A percentile compares a stretch with the other conserved stretches of the same genome.
Conservation (phyloP, 1,284 basidiomycete genomes). For the Ustilago lituana region DNA sequence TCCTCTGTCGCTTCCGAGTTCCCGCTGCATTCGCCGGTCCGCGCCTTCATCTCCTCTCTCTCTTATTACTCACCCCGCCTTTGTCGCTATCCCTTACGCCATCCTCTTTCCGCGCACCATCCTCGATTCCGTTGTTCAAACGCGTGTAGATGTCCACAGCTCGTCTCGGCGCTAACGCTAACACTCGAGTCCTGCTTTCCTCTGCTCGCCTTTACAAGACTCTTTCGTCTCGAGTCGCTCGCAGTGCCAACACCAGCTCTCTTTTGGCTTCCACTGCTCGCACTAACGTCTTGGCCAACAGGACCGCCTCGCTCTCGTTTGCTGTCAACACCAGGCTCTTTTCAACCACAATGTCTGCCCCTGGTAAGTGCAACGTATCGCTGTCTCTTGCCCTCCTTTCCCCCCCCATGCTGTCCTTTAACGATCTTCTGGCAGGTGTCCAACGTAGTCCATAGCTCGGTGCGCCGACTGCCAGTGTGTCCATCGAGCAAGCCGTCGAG, state of each 20-base stretch:
- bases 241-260: slow-evolving; percentile 16
- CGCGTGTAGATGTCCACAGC: slow-evolving; percentile 46
- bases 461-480: too few relatives aligned
- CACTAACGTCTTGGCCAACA: slow-evolving; percentile 11
- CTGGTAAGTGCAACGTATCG: slow-evolving; percentile 30
- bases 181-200: slow-evolving; percentile 27
- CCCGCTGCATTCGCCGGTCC: slow-evolving; percentile 8
- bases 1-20: too few relatives aligned
- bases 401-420: too few relatives aligned
- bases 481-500: too few relatives aligned
- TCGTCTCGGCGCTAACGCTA: slow-evolving; percentile 38
- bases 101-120: too few relatives aligned
- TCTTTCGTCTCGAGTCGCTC: slow-evolving; percentile 33
- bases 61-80: too few relatives aligned
- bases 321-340: slow-evolving; percentile 20
- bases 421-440: too few relatives aligned
- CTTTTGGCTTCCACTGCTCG: slow-evolving; percentile 14
- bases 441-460: too few relatives aligned
- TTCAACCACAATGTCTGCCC: slow-evolving; percentile 38
- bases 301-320: slow-evolving; percentile 11
- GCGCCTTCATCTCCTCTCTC: not conserved
- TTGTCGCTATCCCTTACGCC: too few relatives aligned
- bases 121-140: not conserved
- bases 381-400: too few relatives aligned
- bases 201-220: slow-evolving; percentile 37